phyloP scores from a whole-genome alignment of 1,139 yeast genomes.

The Yamadazyma triangularis region DNA sequence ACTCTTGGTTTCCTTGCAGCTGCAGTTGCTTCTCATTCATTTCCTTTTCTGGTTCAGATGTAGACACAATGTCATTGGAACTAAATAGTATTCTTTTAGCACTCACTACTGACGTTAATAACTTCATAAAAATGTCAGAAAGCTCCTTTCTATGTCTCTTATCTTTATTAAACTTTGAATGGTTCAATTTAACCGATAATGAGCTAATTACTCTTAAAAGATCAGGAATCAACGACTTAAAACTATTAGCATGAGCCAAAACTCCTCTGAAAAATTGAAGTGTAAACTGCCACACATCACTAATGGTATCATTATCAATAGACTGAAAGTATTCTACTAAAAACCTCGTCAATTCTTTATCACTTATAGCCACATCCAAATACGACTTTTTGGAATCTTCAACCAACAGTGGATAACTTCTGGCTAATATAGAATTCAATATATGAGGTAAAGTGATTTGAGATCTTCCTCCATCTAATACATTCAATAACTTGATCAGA shows the following conservation, averaged over 20 bases:
- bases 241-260: conserved; percentile 42
- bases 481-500: conserved; percentile 54
- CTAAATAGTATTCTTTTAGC: conserved; percentile 14
- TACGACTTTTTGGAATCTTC: conserved; percentile 37
- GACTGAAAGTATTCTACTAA: conserved; percentile 56
- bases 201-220: conserved; percentile 47
- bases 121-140: conserved; percentile 55
- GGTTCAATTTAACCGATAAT: conserved; percentile 52
- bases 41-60: background rate
- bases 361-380: conserved; percentile 38
- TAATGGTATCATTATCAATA: conserved; percentile 69
- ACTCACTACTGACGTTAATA: conserved; percentile 35
- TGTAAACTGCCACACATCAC: conserved; percentile 65
- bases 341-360: conserved; percentile 43
- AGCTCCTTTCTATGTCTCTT: conserved; percentile 61
- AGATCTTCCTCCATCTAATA: conserved; percentile 82
- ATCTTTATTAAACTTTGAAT: conserved; percentile 59
- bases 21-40: background rate
- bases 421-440: conserved; percentile 47
- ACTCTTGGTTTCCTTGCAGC: too few relatives aligned
- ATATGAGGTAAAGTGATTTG: conserved; percentile 69
- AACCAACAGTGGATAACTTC: conserved; percentile 28
- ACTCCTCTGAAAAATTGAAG: conserved; percentile 59
- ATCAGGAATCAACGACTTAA: conserved; percentile 47
- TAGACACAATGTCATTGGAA: too few relatives aligned